Conservation (phyloP, 306 rosid genomes). For the Cucurbita ficifolia region DNA sequence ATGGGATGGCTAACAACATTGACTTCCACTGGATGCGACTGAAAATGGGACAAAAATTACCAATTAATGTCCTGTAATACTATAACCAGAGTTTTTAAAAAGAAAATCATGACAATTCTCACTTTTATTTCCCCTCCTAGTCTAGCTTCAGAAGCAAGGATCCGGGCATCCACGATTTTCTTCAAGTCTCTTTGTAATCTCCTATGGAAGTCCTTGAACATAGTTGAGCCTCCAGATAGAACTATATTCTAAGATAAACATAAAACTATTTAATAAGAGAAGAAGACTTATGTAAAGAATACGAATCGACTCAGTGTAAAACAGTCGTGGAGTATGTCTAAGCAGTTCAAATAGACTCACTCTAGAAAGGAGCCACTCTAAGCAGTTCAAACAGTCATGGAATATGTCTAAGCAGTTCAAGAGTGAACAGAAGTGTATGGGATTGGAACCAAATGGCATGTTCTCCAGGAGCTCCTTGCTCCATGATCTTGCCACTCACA, state of each 20-base stretch:
- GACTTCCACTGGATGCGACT: slow-evolving; percentile 97
- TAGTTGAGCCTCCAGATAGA: slow-evolving; percentile 95
- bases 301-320: not conserved
- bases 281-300: not conserved
- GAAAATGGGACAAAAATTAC: slow-evolving; percentile 9
- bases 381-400: too few species aligned
- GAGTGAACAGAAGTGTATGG: too few species aligned
- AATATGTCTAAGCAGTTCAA: too few species aligned
- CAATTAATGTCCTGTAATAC: not conserved
- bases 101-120: slow-evolving; percentile 7
- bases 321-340: not conserved
- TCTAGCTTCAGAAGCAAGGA: slow-evolving; percentile 73
- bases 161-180: slow-evolving; percentile 88
- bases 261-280: not conserved
- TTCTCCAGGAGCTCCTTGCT: too few species aligned
- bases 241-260: slow-evolving; percentile 67
- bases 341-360: not conserved
- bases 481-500: too few species aligned
- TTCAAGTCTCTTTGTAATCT: slow-evolving; percentile 95
- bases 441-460: too few species aligned
- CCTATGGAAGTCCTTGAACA: slow-evolving; percentile 97
- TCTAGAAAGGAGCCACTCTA: not conserved
- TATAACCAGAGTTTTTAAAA: not conserved
- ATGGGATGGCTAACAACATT: slow-evolving; percentile 92
- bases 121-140: slow-evolving; percentile 68